Conservation (phyloP, 2,329 filamentous ascomycete species). For the Trichoderma pleuroti region DNA sequence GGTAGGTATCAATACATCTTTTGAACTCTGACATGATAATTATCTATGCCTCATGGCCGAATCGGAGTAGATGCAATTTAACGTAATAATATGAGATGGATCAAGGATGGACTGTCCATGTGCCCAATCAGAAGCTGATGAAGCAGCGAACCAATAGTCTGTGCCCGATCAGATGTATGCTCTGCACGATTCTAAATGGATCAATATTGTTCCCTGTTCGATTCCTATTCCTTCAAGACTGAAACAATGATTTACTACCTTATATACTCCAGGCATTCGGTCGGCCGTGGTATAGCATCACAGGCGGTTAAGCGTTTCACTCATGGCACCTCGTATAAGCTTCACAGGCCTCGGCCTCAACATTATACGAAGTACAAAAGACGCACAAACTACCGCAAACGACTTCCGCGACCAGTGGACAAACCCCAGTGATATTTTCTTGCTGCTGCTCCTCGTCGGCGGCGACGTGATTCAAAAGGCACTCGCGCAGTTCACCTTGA, state of each 20-base stretch:
- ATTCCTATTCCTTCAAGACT: not conserved
- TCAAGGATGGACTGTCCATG: not conserved
- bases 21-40: too few relatives aligned
- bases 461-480: not conserved
- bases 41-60: not conserved
- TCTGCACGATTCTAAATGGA: not conserved
- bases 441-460: not conserved
- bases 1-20: not conserved
- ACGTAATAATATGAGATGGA: too few relatives aligned
- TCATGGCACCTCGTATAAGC: not conserved
- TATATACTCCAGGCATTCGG: not conserved
- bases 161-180: not conserved
- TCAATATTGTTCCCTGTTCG: not conserved
- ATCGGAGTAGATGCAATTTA: not conserved
- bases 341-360: not conserved
- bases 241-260: not conserved
- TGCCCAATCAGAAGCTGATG: not conserved
- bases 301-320: not conserved
- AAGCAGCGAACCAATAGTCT: not conserved
- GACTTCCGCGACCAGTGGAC: not conserved
- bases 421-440: not conserved
- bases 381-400: not conserved
- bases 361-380: not conserved
- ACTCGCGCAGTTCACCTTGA: not conserved
- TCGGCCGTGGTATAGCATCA: not conserved